Conservation (phyloP, 2,329 filamentous ascomycete genomes). For the Ambrosiella xylebori region DNA sequence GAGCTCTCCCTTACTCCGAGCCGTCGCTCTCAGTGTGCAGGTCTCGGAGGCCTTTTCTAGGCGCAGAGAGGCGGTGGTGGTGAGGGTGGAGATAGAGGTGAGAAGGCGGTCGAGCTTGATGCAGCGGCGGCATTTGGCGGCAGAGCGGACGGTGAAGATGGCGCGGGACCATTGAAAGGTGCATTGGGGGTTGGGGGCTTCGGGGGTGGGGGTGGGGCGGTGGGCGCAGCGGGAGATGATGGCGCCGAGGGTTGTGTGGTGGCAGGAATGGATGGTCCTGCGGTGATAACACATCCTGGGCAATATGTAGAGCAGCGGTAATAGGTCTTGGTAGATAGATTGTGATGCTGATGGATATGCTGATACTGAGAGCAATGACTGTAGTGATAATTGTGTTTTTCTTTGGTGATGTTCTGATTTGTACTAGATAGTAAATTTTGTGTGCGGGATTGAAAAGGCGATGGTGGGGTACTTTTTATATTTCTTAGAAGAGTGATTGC, state of each 20-base stretch:
- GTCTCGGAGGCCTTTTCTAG: conserved; percentile 6
- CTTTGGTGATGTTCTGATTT: no score
- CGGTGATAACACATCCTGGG: conserved; percentile 16
- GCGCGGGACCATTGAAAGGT: conserved; percentile 12
- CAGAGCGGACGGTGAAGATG: conserved; percentile 10
- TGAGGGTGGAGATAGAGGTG: conserved; percentile 7
- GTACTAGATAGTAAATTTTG: no score
- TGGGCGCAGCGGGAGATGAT: conserved; percentile 10
- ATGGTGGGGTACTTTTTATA: no score
- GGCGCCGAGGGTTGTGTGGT: conserved; percentile 12
- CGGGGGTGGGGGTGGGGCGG: not conserved
- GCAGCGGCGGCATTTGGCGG: conserved; percentile 8
- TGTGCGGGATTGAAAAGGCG: no score
- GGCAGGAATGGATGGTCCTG: conserved; percentile 14
- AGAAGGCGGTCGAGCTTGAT: conserved; percentile 5
- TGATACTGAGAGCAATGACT: not conserved
- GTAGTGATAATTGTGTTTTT: not conserved
- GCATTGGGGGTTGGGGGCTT: not conserved
- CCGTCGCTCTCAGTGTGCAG: not conserved
- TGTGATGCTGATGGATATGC: not conserved
- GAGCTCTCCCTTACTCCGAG: not conserved
- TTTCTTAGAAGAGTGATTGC: no score
- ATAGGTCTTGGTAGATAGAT: not conserved
- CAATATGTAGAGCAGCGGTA: no score
- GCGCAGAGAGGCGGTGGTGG: conserved; percentile 5